A percentile compares a stretch with the other conserved stretches of the same genome.
These are phyloP conservation scores for Bidens hawaiensis DNA, from an alignment of 140 eudicot species.

Conservation along the genomic window DNA sequence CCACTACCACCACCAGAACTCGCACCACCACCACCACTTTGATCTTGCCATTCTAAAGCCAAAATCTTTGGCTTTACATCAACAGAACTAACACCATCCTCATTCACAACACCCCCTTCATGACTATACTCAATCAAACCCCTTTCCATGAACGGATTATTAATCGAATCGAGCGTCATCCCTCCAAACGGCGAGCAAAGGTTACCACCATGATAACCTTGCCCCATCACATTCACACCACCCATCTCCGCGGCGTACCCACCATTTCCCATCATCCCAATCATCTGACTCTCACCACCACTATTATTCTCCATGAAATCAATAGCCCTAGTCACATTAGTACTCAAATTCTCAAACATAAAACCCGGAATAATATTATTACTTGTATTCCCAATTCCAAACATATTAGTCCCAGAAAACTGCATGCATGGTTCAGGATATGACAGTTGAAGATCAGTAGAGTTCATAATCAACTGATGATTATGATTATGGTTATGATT, in stretches of 20 bases:
- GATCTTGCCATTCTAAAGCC: slow-evolving; percentile 92
- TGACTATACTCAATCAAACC: slow-evolving; percentile 38
- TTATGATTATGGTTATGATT: background rate
- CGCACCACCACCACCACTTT: slow-evolving; percentile 24
- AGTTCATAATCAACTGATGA: slow-evolving; percentile 18
- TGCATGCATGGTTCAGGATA: slow-evolving; percentile 50
- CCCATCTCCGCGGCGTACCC: slow-evolving; percentile 28
- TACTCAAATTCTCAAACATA: slow-evolving; percentile 37
- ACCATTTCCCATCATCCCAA: slow-evolving; percentile 41
- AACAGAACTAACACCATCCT: slow-evolving; percentile 7
- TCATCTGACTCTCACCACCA: slow-evolving; percentile 25
- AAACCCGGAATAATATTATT: slow-evolving; percentile 26
- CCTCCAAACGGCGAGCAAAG: slow-evolving; percentile 54
- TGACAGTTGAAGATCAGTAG: slow-evolving; percentile 62
- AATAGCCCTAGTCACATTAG: slow-evolving; percentile 34
- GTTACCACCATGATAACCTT: slow-evolving; percentile 23
- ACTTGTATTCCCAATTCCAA: slow-evolving; percentile 33
- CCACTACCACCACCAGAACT: slow-evolving; percentile 14
- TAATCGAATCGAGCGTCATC: slow-evolving; percentile 44
- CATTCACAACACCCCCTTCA: slow-evolving; percentile 25
- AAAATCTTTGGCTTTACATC: slow-evolving; percentile 77
- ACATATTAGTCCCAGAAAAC: slow-evolving; percentile 31
- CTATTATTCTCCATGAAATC: slow-evolving; percentile 58
- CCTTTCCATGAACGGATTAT: slow-evolving; percentile 42
- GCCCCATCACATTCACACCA: slow-evolving; percentile 32